phyloP scores from a whole-genome alignment of 176 grass and related monocot genomes.

The Zea mays region DNA sequence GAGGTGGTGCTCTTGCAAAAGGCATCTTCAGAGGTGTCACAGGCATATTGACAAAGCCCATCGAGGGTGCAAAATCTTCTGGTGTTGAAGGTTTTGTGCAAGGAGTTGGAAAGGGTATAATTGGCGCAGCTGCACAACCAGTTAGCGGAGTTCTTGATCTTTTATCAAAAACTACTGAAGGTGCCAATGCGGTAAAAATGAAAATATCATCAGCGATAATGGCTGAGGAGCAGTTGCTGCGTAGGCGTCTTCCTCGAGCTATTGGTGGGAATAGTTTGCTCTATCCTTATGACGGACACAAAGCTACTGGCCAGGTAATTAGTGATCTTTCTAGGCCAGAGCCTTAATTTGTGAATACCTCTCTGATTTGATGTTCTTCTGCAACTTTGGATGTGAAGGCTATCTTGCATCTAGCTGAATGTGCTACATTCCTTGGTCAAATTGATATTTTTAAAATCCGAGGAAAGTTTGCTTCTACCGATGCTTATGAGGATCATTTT shows the following conservation, averaged over 20 bases:
- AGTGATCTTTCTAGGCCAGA: conserved; percentile 32
- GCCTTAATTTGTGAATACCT: conserved; percentile 28
- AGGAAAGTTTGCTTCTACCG: conserved; percentile 94
- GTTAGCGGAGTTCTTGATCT: conserved; percentile 97
- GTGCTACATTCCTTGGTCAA: conserved; percentile 89
- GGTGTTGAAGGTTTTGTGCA: conserved; percentile 98
- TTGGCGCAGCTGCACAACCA: conserved; percentile 94
- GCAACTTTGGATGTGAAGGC: conserved; percentile 56
- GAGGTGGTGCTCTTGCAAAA: conserved; percentile 94
- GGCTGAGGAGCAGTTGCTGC: conserved; percentile 85
- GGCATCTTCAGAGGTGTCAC: conserved; percentile 97
- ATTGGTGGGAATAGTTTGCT: conserved; percentile 92
- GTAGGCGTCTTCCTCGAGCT: conserved; percentile 73
- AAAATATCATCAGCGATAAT: conserved; percentile 97
- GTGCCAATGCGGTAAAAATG: conserved; percentile 97
- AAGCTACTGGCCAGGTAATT: conserved; percentile 92
- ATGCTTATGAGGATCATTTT: conserved; percentile 97
- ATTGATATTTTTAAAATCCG: conserved; percentile 98
- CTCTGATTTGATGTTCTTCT: conserved; percentile 22
- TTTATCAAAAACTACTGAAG: conserved; percentile 96
- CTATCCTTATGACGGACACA: conserved; percentile 78
- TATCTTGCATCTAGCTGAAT: conserved; percentile 95
- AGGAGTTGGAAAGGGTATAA: conserved; percentile 95
- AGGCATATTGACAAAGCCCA: conserved; percentile 93
- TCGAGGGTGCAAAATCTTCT: conserved; percentile 94